phyloP scores from a whole-genome alignment of 306 rosid genomes.

The Cucurbita ficifolia region DNA sequence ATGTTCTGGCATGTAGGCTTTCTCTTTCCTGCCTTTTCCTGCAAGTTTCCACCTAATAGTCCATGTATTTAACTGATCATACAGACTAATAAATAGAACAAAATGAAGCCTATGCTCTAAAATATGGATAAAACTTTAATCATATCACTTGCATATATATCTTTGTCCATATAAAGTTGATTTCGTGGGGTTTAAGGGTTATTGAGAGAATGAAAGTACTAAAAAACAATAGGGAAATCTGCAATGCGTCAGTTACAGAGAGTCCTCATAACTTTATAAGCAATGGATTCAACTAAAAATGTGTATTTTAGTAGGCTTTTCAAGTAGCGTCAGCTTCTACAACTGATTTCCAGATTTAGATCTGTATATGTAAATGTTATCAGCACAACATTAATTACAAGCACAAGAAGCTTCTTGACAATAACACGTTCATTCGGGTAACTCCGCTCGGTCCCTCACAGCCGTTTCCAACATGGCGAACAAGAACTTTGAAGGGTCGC shows the following conservation, averaged over 20 bases:
- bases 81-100: background rate
- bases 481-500: constrained; percentile 59
- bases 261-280: background rate
- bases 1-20: constrained; percentile 4
- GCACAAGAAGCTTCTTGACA: background rate
- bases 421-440: constrained; percentile 39
- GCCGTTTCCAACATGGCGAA: constrained; percentile 67
- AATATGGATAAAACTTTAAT: background rate
- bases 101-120: background rate
- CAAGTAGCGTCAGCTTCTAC: constrained; percentile 3
- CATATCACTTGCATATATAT: background rate
- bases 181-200: background rate
- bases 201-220: background rate
- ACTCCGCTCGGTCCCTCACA: constrained; percentile 65
- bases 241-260: background rate
- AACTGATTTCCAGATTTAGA: background rate
- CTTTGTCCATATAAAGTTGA: background rate
- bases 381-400: background rate
- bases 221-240: background rate
- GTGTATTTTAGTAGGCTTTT: background rate
- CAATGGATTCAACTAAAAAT: background rate
- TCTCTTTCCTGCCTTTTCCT: constrained; percentile 4
- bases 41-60: background rate
- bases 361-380: background rate
- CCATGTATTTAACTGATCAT: background rate